Percentiles rank a stretch among this genome's conserved stretches.
These are phyloP conservation scores for Dioscorea dumetorum DNA, from an alignment of 106 monocot species.

Conservation along the genomic window DNA sequence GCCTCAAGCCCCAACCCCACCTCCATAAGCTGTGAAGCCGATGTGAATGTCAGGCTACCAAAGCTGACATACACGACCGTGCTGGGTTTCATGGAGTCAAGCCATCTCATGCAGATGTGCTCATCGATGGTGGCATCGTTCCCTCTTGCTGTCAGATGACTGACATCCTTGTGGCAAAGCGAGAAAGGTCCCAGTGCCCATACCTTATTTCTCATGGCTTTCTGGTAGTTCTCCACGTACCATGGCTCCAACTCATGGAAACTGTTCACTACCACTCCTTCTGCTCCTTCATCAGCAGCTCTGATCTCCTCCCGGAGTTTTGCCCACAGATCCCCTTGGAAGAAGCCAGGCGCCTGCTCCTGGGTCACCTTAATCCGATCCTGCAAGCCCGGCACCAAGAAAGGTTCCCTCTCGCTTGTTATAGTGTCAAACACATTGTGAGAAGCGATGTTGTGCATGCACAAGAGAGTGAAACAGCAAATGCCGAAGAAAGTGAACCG, in stretches of 20 bases:
- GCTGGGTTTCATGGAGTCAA: slow-evolving; percentile 20
- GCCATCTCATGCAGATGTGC: slow-evolving; percentile 19
- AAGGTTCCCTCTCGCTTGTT: slow-evolving; percentile 11
- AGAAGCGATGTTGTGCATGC: slow-evolving; percentile 4
- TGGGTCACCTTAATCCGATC: slow-evolving; percentile 21
- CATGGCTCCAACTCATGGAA: slow-evolving; percentile 43
- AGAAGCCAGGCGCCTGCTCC: slow-evolving; percentile 11
- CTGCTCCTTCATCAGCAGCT: slow-evolving; percentile 19
- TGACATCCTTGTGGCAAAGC: slow-evolving; percentile 18
- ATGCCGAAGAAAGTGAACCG: slow-evolving; percentile 31
- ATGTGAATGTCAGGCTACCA: slow-evolving; percentile 20
- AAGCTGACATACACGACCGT: slow-evolving; percentile 54
- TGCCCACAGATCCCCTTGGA: neutral
- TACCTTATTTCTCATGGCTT: slow-evolving; percentile 26
- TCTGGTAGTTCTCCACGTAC: slow-evolving; percentile 28
- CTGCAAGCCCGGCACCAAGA: slow-evolving; percentile 39
- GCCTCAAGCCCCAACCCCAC: slow-evolving; percentile 38
- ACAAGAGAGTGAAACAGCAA: slow-evolving; percentile 29
- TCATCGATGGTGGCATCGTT: slow-evolving; percentile 26
- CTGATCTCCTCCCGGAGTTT: neutral
- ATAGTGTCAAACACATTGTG: slow-evolving; percentile 11
- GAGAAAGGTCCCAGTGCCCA: slow-evolving; percentile 55
- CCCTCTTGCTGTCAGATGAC: slow-evolving; percentile 16
- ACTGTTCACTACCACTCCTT: slow-evolving; percentile 53
- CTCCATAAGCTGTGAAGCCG: slow-evolving; percentile 32